Evolutionary conservation across 2,329 filamentous ascomycete genomes (phyloP), one percentile per base, ranked within the genome.

Genomic region (Monosporascus cannonballus): DNA sequence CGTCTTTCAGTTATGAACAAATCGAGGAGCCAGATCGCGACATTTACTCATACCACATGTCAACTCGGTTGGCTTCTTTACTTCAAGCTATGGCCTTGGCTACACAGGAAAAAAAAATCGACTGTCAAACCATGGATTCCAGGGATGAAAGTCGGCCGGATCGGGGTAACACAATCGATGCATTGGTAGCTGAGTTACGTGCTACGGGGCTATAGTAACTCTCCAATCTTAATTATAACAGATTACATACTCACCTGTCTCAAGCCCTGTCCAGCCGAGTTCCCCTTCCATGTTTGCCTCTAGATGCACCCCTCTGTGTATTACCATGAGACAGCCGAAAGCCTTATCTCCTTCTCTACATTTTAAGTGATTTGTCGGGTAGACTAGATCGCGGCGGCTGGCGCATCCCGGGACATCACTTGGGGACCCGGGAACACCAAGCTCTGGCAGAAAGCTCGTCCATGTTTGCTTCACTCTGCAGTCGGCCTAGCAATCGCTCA

Each of bases 391-490:
- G 30, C 30, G 30, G 11, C 11, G 4, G 4, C 30, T 34, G 30
- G 30, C 30, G 11, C 9, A 34, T 9, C 30, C 30, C 6, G 5
- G 18, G 18, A 14, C 14, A 42, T 42, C 20, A 42, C 18, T 9
- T 42, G 14, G 8, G 20, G 9, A 24, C 18, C 14, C 2, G 39
- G 39, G 9, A 20, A 34, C 30, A 34, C 30, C 27, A 34, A 14
- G 30, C 11, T 34, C 30, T 34, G 30, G 1, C 30, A 34, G 15
- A 30, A 37, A 48, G n/a, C 7, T 27, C 38, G 47, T 47, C 17
- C 7, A 49, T 56, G 55, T 57, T 57, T 58, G 56, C 51, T 51
- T 54, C 20, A 17, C 38, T 52, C 54, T 58, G 57, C 54, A 58
- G 49, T 54, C 53, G 34, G 52, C 54, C 55, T 54, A 51, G 55